Base-by-base conservation (phyloP, 2,329 filamentous ascomycete genomes). In the Paecilomyces fulvus region DNA sequence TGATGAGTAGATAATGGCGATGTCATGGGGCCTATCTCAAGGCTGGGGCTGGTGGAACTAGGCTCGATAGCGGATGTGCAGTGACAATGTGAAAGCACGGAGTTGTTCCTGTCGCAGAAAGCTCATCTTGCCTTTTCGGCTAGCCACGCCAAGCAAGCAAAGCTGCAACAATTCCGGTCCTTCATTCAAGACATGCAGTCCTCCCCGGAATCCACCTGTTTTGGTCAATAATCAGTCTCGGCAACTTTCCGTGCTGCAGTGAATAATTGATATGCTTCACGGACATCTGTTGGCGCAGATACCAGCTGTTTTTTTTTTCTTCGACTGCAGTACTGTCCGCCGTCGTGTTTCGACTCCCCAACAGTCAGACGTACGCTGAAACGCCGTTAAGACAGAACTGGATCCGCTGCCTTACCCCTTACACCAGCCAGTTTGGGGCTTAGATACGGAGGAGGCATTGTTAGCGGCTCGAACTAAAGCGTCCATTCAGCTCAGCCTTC, bases 311-410 rank as follows among this genome's bases (percentile, higher is more conserved):
- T 21, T 21, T 17, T 43, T 43, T 8, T 9, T 43, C 30, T 9
- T 31, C 28, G 28, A 52, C 28, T 33, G 37, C 58, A 53, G 30
- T 54, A 53, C 52, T 53, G 30, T 43, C 25, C 49, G 25, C 21
- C 54, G 21, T 21, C 31, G 51, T 46, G 57, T 56, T 59, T 60
- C 54, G 30, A 56, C 33, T 46, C 23, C 10, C 20, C 20, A 52
- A 54, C 30, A 51, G 17, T 31, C 49, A 43, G 20, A 8, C 48
- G 31, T 48, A 49, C 21, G 21, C 25, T 57, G 52, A 57, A 57
- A 55, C 55, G 17, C 51, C 17, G 21, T 33, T 57, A 55, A 37
- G 17, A 49, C 28, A 21, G 28, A 46, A 30, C 17, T 20, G 46
- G 46, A 30, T 25, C 51, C 51, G 14, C 33, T 30, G 51, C 28